Evolutionary conservation across 1,284 basidiomycete species (phyloP).

Genomic region (Trametes hirsuta): DNA sequence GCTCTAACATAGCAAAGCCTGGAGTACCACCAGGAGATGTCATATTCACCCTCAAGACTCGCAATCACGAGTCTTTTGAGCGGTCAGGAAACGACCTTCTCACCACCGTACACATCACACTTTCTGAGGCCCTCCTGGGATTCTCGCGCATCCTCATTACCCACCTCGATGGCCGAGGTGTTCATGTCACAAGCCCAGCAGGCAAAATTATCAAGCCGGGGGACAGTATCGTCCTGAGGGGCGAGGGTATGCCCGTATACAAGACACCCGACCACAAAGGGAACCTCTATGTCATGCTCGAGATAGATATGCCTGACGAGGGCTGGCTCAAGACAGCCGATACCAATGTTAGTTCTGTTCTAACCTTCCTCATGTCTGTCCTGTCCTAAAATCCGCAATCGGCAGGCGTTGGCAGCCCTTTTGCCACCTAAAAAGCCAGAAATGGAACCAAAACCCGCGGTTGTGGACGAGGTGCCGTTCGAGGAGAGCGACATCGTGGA

Average conservation of each 20-base stretch:
- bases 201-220: constrained; percentile 79
- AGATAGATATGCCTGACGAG: constrained; percentile 83
- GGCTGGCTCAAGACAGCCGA: constrained; percentile 70
- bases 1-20: constrained; percentile 51
- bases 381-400: background rate
- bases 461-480: constrained; percentile 73
- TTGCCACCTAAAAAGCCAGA: constrained; percentile 77
- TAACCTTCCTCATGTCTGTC: background rate
- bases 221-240: constrained; percentile 73
- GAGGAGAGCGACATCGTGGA: constrained; percentile 78
- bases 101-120: constrained; percentile 77
- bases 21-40: constrained; percentile 86
- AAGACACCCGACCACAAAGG: constrained; percentile 73
- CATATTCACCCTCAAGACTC: constrained; percentile 78
- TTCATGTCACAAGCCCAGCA: constrained; percentile 72
- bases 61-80: constrained; percentile 78
- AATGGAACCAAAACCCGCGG: constrained; percentile 68
- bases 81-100: constrained; percentile 80
- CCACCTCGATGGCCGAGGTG: constrained; percentile 88
- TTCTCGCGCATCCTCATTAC: constrained; percentile 87
- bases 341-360: constrained; percentile 44
- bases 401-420: constrained; percentile 62
- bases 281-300: constrained; percentile 80
- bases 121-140: constrained; percentile 92
- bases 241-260: constrained; percentile 87